Evolutionary conservation across 2,329 filamentous ascomycete genomes (phyloP).

Genomic region (Calonectria hongkongensis): DNA sequence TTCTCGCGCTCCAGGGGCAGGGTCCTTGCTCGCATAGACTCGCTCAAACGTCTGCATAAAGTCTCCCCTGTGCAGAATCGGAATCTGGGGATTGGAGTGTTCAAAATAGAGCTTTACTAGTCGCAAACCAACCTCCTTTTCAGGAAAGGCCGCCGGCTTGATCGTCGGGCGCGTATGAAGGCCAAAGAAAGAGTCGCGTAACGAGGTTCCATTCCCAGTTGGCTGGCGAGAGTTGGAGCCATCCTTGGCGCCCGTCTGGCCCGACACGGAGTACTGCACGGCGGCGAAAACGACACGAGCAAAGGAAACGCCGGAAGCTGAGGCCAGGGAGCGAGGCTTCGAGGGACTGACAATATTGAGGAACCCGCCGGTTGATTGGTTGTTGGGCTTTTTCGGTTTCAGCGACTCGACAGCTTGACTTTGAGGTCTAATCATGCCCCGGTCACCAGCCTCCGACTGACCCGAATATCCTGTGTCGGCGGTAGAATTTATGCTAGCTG

Average conservation of each 20-base stretch:
- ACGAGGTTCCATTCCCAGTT: slow-evolving; percentile 78
- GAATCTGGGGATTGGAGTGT: slow-evolving; percentile 96
- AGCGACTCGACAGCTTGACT: slow-evolving; percentile 58
- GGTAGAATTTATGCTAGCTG: slow-evolving; percentile 56
- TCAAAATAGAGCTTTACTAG: slow-evolving; percentile 93
- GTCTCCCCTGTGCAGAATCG: slow-evolving; percentile 90
- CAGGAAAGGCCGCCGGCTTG: slow-evolving; percentile 88
- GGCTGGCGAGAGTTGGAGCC: slow-evolving; percentile 50
- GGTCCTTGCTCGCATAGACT: slow-evolving; percentile 82
- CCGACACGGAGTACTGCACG: slow-evolving; percentile 82
- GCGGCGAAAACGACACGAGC: slow-evolving; percentile 95
- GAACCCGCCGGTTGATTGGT: slow-evolving; percentile 67
- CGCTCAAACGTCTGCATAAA: slow-evolving; percentile 92
- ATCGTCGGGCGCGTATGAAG: slow-evolving; percentile 93
- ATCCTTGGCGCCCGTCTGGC: slow-evolving; percentile 70
- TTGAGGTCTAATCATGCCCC: slow-evolving; percentile 52
- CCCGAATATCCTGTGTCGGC: slow-evolving; percentile 59
- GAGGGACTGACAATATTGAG: slow-evolving; percentile 86
- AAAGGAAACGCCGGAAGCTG: slow-evolving; percentile 94
- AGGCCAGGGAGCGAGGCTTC: slow-evolving; percentile 87
- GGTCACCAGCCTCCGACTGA: slow-evolving; percentile 57
- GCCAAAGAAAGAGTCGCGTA: slow-evolving; percentile 98
- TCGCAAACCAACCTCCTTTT: slow-evolving; percentile 81
- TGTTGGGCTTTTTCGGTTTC: slow-evolving; percentile 60
- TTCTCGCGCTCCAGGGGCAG: slow-evolving; percentile 83